A percentile compares a stretch with the other conserved stretches of the same genome.
Conservation (phyloP, 192 early-diverging fungal genomes). For the Backusella westeae region DNA sequence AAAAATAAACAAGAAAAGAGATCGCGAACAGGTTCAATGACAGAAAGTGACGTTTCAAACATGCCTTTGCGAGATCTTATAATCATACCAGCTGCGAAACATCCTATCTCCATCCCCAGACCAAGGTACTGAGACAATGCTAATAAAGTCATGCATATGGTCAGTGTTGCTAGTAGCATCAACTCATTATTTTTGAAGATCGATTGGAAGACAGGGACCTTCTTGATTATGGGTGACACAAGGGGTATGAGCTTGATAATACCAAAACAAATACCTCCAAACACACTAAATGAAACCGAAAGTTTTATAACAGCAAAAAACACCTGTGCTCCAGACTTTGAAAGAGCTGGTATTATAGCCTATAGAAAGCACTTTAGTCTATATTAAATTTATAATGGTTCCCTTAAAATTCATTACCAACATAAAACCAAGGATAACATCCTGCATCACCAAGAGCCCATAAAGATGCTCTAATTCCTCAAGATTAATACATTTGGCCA, state of each 20-base stretch:
- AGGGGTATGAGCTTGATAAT: constrained; percentile 22
- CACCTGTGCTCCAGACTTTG: constrained; percentile 41
- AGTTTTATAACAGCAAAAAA: constrained; percentile 29
- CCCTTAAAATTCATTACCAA: constrained; percentile 37
- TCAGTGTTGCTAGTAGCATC: constrained; percentile 42
- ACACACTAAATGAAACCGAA: constrained; percentile 35
- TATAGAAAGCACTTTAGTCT: background rate
- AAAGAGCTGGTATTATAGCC: constrained; percentile 40
- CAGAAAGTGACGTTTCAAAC: constrained; percentile 32
- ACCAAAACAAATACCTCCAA: constrained; percentile 34
- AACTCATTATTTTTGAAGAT: constrained; percentile 38
- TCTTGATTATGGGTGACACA: background rate
- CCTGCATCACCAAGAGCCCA: constrained; percentile 55
- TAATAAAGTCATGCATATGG: constrained; percentile 42
- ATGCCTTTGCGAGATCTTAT: constrained; percentile 42
- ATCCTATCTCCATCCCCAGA: constrained; percentile 52
- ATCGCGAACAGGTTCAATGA: constrained; percentile 50
- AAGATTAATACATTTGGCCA: constrained; percentile 38
- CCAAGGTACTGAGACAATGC: constrained; percentile 39
- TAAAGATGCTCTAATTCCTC: constrained; percentile 48
- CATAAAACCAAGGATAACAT: constrained; percentile 53
- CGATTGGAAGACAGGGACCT: constrained; percentile 13
- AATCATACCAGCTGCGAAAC: constrained; percentile 59
- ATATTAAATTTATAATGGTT: background rate
- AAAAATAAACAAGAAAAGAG: constrained; percentile 58